Conservation (phyloP, 2,329 filamentous ascomycete species). For the Paraconiothyrium brasiliense region DNA sequence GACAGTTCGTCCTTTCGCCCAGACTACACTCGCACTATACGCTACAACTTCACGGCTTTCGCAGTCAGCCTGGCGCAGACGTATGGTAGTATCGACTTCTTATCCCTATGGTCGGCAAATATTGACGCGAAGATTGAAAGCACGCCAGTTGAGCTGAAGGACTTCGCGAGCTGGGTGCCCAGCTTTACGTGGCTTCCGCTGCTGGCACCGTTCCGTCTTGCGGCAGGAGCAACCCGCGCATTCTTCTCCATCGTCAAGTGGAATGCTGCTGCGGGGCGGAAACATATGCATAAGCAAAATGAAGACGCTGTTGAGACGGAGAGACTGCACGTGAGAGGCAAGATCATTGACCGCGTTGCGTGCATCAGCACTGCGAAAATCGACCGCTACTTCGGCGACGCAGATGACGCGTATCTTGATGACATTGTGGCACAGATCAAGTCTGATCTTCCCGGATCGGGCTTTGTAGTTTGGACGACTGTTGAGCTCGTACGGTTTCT, state of each 20-base stretch:
- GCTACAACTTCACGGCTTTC: constrained; percentile 24
- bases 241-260: constrained; percentile 15
- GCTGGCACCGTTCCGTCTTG: constrained; percentile 21
- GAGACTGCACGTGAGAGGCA: constrained; percentile 22
- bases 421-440: constrained; percentile 15
- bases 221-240: constrained; percentile 14
- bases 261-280: constrained; percentile 22
- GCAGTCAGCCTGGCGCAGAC: constrained; percentile 18
- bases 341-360: constrained; percentile 24
- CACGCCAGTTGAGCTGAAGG: constrained; percentile 36
- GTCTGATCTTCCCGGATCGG: constrained; percentile 14
- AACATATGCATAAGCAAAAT: constrained; percentile 15
- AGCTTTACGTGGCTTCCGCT: constrained; percentile 37
- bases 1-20: constrained; percentile 22
- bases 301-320: constrained; percentile 13
- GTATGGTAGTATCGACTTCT: constrained; percentile 25
- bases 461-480: constrained; percentile 18
- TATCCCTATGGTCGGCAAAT: constrained; percentile 26
- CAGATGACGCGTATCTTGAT: constrained; percentile 18
- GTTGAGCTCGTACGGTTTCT: constrained; percentile 24
- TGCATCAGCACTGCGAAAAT: constrained; percentile 19
- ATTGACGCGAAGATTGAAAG: constrained; percentile 26
- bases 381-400: constrained; percentile 12
- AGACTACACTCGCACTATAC: constrained; percentile 21
- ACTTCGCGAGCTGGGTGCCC: constrained; percentile 46